Percentiles rank a stretch among this genome's conserved stretches.
Evolutionary conservation across 116 monocot genomes (phyloP).

Genomic region (Thalassia testudinum): DNA sequence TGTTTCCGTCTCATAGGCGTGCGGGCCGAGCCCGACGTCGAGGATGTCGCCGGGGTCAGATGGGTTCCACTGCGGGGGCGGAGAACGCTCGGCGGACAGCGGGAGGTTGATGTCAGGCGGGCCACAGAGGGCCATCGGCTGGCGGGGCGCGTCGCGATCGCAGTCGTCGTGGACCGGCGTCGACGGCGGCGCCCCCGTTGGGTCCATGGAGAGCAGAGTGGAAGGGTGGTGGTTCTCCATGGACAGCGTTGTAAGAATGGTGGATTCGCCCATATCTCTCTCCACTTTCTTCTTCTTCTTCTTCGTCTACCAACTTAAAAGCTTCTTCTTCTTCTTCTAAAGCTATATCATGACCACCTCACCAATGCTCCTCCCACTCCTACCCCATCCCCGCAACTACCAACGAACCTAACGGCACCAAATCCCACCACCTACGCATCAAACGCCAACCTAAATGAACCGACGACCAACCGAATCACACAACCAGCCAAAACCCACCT

Average conservation of each 20-base stretch:
- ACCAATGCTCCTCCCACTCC: constrained; percentile 1
- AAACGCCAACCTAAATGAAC: too few species aligned
- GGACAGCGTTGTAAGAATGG: constrained; percentile 16
- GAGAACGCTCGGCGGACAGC: constrained; percentile 37
- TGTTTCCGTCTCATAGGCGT: constrained; percentile 37
- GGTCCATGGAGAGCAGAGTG: constrained; percentile 67
- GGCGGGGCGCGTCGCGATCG: constrained; percentile 14
- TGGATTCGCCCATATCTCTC: constrained; percentile 13
- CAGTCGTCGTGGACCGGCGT: constrained; percentile 16
- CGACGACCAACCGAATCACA: too few species aligned
- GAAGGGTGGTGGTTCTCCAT: constrained; percentile 64
- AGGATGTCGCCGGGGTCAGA: constrained; percentile 46
- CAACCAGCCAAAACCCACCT: too few species aligned
- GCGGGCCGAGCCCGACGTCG: constrained; percentile 38
- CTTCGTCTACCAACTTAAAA: background rate
- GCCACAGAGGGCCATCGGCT: constrained; percentile 19
- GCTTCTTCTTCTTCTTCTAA: background rate
- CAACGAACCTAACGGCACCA: too few species aligned
- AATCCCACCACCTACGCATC: too few species aligned
- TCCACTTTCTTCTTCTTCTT: background rate
- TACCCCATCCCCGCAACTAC: background rate
- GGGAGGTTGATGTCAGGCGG: constrained; percentile 75
- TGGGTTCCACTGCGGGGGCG: constrained; percentile 23
- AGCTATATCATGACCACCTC: background rate
- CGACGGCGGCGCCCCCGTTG: constrained; percentile 15